A percentile compares a stretch with the other conserved stretches of the same genome.
Conservation (phyloP, 106 monocot genomes). For the Allium sativum region DNA sequence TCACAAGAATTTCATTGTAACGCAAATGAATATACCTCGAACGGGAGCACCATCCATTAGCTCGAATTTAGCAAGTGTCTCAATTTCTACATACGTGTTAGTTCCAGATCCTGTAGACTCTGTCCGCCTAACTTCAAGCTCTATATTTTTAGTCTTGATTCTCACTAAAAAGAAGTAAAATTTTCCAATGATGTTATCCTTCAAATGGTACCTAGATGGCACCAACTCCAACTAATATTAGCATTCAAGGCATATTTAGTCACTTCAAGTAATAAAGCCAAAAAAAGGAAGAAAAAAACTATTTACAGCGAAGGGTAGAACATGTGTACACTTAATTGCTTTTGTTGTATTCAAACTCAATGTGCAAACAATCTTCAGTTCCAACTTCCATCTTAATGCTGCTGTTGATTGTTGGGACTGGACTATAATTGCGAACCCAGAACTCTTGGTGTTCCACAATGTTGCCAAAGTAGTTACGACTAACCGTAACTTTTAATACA, state of each 20-base stretch:
- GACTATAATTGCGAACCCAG: conserved; percentile 70
- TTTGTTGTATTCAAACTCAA: conserved; percentile 81
- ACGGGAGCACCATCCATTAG: conserved; percentile 95
- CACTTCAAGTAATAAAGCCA: too few relatives aligned
- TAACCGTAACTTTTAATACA: conserved; percentile 37
- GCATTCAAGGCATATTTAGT: neutral
- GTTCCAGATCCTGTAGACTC: conserved; percentile 81
- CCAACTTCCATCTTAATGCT: conserved; percentile 98
- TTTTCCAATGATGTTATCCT: conserved; percentile 76
- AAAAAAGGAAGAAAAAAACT: too few relatives aligned
- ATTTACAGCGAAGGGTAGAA: neutral
- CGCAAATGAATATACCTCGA: conserved; percentile 36
- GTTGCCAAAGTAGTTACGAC: conserved; percentile 44
- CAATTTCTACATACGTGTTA: conserved; percentile 88
- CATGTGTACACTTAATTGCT: conserved; percentile 48
- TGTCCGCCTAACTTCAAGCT: conserved; percentile 70
- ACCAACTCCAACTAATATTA: conserved; percentile 8
- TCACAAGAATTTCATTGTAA: too few relatives aligned
- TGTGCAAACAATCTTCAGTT: conserved; percentile 80
- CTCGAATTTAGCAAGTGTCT: conserved; percentile 91
- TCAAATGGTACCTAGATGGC: conserved; percentile 58
- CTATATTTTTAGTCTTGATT: conserved; percentile 89
- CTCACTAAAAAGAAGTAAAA: conserved; percentile 92
- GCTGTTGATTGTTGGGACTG: conserved; percentile 88
- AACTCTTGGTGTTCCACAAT: conserved; percentile 45